phyloP scores from a whole-genome alignment of 441 rosid genomes.

The Bocquillonia castaneifolia region DNA sequence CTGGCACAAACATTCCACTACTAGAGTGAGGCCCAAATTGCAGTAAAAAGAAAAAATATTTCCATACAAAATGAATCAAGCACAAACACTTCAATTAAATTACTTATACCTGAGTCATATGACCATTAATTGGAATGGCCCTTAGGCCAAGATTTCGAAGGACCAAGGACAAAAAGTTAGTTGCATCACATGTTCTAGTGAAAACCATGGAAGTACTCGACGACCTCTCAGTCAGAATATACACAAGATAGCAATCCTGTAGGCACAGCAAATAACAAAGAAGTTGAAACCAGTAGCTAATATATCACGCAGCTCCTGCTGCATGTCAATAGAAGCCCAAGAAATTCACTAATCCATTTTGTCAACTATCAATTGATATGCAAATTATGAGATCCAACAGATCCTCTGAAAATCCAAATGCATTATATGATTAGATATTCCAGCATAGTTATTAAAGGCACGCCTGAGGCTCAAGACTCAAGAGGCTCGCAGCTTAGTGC shows the following conservation, averaged over 20 bases:
- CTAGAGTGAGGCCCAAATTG: conserved; percentile 9
- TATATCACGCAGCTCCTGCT: not conserved
- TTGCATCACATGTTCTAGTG: conserved; percentile 89
- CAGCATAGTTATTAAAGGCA: no score
- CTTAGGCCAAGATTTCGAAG: conserved; percentile 88
- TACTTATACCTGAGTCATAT: conserved; percentile 74
- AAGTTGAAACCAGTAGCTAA: not conserved
- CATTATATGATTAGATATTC: not conserved
- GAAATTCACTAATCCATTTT: not conserved
- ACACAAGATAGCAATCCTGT: conserved; percentile 96
- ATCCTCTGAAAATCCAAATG: conserved; percentile 2
- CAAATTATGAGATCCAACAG: not conserved
- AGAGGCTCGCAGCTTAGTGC: no score
- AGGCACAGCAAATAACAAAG: conserved; percentile 9
- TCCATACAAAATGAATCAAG: not conserved
- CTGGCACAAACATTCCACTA: conserved; percentile 33
- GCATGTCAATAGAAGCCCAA: not conserved
- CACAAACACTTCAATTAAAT: not conserved
- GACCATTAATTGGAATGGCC: conserved; percentile 96
- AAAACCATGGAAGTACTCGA: conserved; percentile 84
- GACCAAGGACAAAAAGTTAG: conserved; percentile 61
- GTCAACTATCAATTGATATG: not conserved
- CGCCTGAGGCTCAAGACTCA: no score
- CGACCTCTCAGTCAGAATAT: conserved; percentile 69
- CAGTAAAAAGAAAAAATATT: not conserved